Percentiles rank a stretch among this genome's conserved stretches.
Conservation (phyloP, 2,329 filamentous ascomycete genomes). For the Calycina marina region DNA sequence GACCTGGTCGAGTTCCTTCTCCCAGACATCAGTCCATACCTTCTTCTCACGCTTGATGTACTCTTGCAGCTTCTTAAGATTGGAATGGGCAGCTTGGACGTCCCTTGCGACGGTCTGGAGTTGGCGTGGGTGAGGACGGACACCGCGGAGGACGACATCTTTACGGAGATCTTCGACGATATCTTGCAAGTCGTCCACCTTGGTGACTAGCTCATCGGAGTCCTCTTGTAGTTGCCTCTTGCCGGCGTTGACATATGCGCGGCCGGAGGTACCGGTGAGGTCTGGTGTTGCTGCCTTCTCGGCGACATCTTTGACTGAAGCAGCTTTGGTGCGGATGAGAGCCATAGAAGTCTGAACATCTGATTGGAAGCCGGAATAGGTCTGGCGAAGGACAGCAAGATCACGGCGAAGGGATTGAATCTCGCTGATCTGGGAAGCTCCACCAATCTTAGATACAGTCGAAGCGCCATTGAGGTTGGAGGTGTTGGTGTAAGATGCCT, state of each 20-base stretch:
- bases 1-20: conserved; percentile 89
- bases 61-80: conserved; percentile 88
- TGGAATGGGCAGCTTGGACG: conserved; percentile 64
- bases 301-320: conserved; percentile 62
- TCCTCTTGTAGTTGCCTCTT: conserved; percentile 79
- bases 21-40: conserved; percentile 98
- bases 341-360: conserved; percentile 84
- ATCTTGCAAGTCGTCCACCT: conserved; percentile 95
- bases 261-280: conserved; percentile 64
- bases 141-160: conserved; percentile 85
- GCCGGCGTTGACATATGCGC: conserved; percentile 69
- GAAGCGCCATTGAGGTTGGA: conserved; percentile 13
- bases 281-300: conserved; percentile 56
- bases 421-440: conserved; percentile 54
- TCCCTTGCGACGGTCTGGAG: conserved; percentile 83
- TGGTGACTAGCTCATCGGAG: conserved; percentile 77
- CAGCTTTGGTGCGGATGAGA: conserved; percentile 66
- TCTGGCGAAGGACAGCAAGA: conserved; percentile 81
- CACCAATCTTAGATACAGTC: conserved; percentile 18
- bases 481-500: conserved; percentile 17
- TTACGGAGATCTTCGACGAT: conserved; percentile 92
- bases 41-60: conserved; percentile 87
- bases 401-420: conserved; percentile 74
- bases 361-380: conserved; percentile 79
- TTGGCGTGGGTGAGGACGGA: conserved; percentile 79